phyloP scores from a whole-genome alignment of 768 basidiomycete species.

The Lanmaoa pseudosensibilis region DNA sequence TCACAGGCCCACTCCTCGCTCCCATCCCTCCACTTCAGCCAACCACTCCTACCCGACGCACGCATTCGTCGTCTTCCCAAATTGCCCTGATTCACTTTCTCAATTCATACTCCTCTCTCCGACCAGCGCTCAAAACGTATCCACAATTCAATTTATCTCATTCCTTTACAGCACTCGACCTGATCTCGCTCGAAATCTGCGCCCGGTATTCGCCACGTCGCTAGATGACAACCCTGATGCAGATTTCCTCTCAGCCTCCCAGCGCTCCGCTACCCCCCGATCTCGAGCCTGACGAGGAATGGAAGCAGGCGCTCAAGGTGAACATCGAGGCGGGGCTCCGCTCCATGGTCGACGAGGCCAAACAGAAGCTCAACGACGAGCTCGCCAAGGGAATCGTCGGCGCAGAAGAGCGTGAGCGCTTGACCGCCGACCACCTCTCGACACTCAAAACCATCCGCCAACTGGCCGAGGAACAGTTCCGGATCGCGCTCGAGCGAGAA shows the following conservation, averaged over 20 bases:
- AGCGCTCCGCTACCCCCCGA: conserved; percentile 19
- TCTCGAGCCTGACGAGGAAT: conserved; percentile 53
- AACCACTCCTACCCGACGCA: conserved; percentile 16
- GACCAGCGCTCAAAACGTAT: not conserved
- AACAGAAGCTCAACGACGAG: conserved; percentile 53
- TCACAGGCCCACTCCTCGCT: conserved; percentile 34
- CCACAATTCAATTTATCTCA: not conserved
- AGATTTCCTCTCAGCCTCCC: conserved; percentile 13
- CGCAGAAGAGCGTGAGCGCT: conserved; percentile 35
- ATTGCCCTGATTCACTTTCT: conserved; percentile 10
- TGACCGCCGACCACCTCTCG: conserved; percentile 39
- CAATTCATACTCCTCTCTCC: conserved; percentile 4
- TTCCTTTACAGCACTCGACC: not conserved
- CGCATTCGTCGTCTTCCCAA: conserved; percentile 9
- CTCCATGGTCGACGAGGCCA: conserved; percentile 57
- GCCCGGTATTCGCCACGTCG: conserved; percentile 3
- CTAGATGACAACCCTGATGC: conserved; percentile 27
- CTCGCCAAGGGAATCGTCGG: conserved; percentile 44
- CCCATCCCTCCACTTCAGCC: conserved; percentile 16
- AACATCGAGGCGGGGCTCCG: conserved; percentile 50
- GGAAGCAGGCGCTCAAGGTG: conserved; percentile 49
- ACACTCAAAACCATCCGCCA: conserved; percentile 45
- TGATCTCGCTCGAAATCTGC: conserved; percentile 5
- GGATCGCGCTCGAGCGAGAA: conserved; percentile 45
- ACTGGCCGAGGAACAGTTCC: conserved; percentile 49